Base-by-base conservation (phyloP, 2,329 filamentous ascomycete genomes). In the Colletotrichum camelliae region DNA sequence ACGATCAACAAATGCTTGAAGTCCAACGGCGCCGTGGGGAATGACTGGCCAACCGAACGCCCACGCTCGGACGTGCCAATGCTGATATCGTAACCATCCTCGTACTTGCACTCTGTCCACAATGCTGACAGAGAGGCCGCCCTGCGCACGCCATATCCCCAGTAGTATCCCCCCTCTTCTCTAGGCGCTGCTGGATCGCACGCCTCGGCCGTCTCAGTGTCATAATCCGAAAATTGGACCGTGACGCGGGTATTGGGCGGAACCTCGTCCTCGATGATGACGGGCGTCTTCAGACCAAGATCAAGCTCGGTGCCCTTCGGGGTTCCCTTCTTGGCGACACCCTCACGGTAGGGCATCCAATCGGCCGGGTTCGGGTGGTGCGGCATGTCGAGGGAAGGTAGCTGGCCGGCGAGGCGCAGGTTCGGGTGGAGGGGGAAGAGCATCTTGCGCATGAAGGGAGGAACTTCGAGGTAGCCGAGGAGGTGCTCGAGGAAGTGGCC, bases 41-140 rank as follows among this genome's bases (percentile, higher is more conserved):
- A 90, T 4, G 83, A 86, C 67, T 84, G 84, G n/a, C 84, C 86
- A 21, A 88, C 83, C 1, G 91, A 85, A 43, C 87, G 80, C 67
- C 95, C 94, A 77, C 94, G 92, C 85, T 97, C 95, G 4, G 94
- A 96, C 0, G 95, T 97, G 18, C 95, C 95, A 79, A 98, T 92
- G 79, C 93, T 95, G 72, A 96, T 79, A 83, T 97, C 95, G 84
- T 98, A 98, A 15, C 95, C 95, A 61, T 91, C 92, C 72, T 94
- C 91, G 81, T 91, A 95, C 1, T 91, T 89, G 78, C 91, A 93
- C 82, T 96, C 94, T 5, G 94, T 96, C 80, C 96, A 96, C 9
- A 97, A 91, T 7, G 89, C 87, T 7, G 94, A 94, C 7, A 98
- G 88, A 4, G 91, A 93, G 6, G 84, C 80, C 43, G 93, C 93